phyloP scores from a whole-genome alignment of 768 basidiomycete genomes.

The Lentinula sp. region DNA sequence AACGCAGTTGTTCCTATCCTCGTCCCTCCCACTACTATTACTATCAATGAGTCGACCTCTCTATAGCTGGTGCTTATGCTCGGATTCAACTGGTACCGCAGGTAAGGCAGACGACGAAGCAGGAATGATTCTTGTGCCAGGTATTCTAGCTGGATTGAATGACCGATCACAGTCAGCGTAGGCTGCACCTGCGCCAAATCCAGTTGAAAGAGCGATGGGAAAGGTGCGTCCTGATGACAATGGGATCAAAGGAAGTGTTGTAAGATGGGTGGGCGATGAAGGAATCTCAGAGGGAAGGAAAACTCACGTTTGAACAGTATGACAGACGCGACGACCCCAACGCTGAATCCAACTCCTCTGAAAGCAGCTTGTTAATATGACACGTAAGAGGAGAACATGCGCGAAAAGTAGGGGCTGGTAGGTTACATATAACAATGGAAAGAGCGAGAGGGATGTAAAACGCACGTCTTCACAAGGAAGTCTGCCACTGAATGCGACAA shows the following conservation, averaged over 20 bases:
- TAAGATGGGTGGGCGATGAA: neutral
- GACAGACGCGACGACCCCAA: conserved; percentile 84
- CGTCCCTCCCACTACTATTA: too few species aligned
- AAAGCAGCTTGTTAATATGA: conserved; percentile 9
- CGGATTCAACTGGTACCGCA: neutral
- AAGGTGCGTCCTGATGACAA: conserved; percentile 71
- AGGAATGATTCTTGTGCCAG: conserved; percentile 72
- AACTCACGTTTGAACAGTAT: conserved; percentile 86
- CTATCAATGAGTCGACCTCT: neutral
- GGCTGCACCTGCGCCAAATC: conserved; percentile 82
- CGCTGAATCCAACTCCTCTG: conserved; percentile 86
- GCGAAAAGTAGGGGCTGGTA: neutral
- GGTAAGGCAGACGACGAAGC: conserved; percentile 7
- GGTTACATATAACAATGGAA: neutral
- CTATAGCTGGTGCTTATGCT: neutral
- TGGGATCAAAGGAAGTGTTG: neutral
- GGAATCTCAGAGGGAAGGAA: conserved; percentile 4
- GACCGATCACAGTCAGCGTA: conserved; percentile 91
- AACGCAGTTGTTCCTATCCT: too few species aligned
- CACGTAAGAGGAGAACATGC: neutral
- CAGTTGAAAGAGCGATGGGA: conserved; percentile 83
- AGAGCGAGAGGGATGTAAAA: conserved; percentile 7
- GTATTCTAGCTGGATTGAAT: conserved; percentile 86
- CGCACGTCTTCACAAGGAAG: conserved; percentile 81
- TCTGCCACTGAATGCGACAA: conserved; percentile 52